phyloP scores from a whole-genome alignment of 176 grass and related monocot genomes.

The Triticum turgidum region DNA sequence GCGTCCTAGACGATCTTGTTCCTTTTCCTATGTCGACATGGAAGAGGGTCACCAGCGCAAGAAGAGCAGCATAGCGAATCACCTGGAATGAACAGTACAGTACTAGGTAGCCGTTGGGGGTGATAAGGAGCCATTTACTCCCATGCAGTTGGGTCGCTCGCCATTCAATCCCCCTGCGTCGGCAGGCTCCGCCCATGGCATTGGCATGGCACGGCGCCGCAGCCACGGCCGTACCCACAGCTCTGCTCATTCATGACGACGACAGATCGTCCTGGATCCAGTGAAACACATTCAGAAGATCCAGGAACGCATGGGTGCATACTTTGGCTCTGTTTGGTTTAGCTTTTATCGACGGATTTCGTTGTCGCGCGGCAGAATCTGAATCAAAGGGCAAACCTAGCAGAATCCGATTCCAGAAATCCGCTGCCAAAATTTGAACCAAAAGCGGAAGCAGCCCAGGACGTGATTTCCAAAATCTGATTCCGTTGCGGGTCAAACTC shows the following conservation, averaged over 20 bases:
- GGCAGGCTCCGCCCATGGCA: conserved; percentile 6
- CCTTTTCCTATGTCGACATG: not conserved
- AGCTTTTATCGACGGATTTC: too few relatives aligned
- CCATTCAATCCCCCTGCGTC: conserved; percentile 27
- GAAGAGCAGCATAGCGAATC: not conserved
- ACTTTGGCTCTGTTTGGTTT: too few relatives aligned
- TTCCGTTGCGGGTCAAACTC: too few relatives aligned
- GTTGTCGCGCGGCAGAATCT: too few relatives aligned
- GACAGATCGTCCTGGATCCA: not conserved
- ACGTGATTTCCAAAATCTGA: too few relatives aligned
- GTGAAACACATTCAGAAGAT: not conserved
- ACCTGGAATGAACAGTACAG: not conserved
- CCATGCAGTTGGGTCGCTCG: conserved; percentile 5
- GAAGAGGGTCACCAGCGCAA: not conserved
- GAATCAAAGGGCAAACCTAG: too few relatives aligned
- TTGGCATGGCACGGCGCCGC: not conserved
- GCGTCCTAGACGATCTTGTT: not conserved
- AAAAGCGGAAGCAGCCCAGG: too few relatives aligned
- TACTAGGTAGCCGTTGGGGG: conserved; percentile 17
- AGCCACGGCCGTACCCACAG: not conserved
- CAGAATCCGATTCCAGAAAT: too few relatives aligned
- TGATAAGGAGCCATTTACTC: conserved; percentile 24
- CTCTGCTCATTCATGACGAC: not conserved
- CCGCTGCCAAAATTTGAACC: too few relatives aligned
- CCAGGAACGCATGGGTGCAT: too few relatives aligned